Evolutionary conservation across 2,329 filamentous ascomycete species (phyloP), one percentile per base, ranked within the genome.

Genomic region (Phoma sp.): DNA sequence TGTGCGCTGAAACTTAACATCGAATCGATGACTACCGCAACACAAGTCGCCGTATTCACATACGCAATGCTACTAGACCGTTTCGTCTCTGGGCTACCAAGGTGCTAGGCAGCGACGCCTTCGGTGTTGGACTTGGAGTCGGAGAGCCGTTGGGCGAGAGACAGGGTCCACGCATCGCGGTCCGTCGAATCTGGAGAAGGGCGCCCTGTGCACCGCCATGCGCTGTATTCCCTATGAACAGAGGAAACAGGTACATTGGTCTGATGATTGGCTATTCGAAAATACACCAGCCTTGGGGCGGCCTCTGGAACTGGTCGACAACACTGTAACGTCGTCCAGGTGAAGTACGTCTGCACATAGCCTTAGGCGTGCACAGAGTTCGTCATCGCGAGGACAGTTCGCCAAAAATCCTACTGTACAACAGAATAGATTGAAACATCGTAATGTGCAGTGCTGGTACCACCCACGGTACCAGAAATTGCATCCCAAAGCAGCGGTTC

Each of bases 251-350:
- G 18, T 38, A 33, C 18, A 18, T 18, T 24, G 47, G 32, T 37
- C 32, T 38, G 46, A 32, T 45, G 25, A 52, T 55, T 41, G 39
- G 40, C 40, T 35, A 14, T 27, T 35, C 35, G 44, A 59, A 52
- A 53, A 51, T 55, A 55, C 47, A 55, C 47, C 47, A 61, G 47
- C 42, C 53, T 47, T 49, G 52, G 52, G 60, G 59, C 52, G 47
- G 56, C 59, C 57, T 61, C 50, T 54, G 33, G 29, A 37, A 58
- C 25, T 57, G 56, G 59, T 52, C 60, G 59, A 36, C 51, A 49
- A 60, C 58, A 59, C 58, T 69, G 67, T 50, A 70, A 70, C 65
- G 59, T 70, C 46, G 61, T 54, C 47, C 55, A 50, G 39, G 56
- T 36, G 38, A 54, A 52, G 45, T 39, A 37, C 30, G 38, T 53